These are phyloP conservation scores for Fusarium bactridioides DNA, from an alignment of 2,329 filamentous ascomycete species.

Conservation along the genomic window DNA sequence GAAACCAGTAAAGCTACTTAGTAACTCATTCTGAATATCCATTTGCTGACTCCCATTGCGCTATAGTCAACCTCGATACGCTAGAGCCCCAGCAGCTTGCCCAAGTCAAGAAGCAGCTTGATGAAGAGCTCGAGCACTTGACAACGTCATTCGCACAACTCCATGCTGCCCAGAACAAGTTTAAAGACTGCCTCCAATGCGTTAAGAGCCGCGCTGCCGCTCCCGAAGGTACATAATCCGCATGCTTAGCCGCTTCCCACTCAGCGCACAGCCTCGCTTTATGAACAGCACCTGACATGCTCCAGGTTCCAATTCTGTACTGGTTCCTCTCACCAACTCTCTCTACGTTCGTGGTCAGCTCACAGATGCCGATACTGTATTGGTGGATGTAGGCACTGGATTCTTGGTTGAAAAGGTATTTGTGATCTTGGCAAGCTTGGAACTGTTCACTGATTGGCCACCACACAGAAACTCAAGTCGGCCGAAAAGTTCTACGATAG, in stretches of 20 bases:
- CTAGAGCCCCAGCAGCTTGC: slow-evolving; percentile 87
- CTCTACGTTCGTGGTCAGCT: slow-evolving; percentile 90
- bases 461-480: slow-evolving; percentile 58
- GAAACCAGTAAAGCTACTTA: slow-evolving; percentile 41
- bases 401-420: slow-evolving; percentile 91
- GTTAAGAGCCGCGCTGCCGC: slow-evolving; percentile 61
- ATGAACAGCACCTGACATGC: slow-evolving; percentile 12
- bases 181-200: slow-evolving; percentile 85
- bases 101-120: slow-evolving; percentile 93
- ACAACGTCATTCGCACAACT: slow-evolving; percentile 90
- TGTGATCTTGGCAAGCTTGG: background rate
- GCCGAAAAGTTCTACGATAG: slow-evolving; percentile 65
- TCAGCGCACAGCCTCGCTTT: background rate
- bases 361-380: slow-evolving; percentile 75
- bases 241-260: background rate
- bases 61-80: slow-evolving; percentile 70
- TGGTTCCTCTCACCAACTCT: slow-evolving; percentile 94
- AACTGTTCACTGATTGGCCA: slow-evolving; percentile 18
- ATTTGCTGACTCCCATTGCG: background rate
- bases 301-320: slow-evolving; percentile 63
- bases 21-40: background rate
- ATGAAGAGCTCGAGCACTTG: slow-evolving; percentile 94
- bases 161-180: slow-evolving; percentile 88
- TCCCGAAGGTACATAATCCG: slow-evolving; percentile 40
- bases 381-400: slow-evolving; percentile 93